Evolutionary conservation across 1,284 basidiomycete genomes (phyloP), one percentile per base, ranked within the genome.

Genomic region (Leccinum subfulvum): DNA sequence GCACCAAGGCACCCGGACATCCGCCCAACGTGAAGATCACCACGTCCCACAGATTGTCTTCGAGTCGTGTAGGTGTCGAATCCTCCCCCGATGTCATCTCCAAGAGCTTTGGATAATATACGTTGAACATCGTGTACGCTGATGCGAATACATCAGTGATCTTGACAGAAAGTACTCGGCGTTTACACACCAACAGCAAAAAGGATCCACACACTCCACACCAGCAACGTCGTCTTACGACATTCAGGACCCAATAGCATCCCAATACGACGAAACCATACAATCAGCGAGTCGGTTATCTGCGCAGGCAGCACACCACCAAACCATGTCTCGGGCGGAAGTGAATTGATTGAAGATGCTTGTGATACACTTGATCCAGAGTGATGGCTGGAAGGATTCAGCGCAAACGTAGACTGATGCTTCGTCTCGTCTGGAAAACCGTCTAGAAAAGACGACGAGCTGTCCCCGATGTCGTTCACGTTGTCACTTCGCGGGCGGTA

Each of bases 61-160:
- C 81, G 18, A 95, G 77, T 1, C 81, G 77, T 68, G 84, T 84
- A 18, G 81, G 75, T 1, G 75, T 73, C 2, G 69, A 72, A 6
- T 69, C 69, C 11, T 71, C 71, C 1, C 72, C 70, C 2, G 67
- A 65, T 1, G 77, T 73, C 4, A 81, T 84, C 79, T 95, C 95
- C 35, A 98, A 79, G 16, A 97, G 82, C 70, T 95, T 95, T 0
- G 97, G 97, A 26, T 98, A 82, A 76, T 91, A 98, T 13, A 97
- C 95, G 72, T 98, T 98, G 80, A 98, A 98, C 88, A 97, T 97
- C 10, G 94, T 97, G 71, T 88, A 95, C 1, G 89, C 94, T 90
- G 70, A 28, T 8, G 56, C 4, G 14, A 49, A 16, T 2, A 39
- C 23, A 28, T 52, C 1, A 26, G 62, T 35, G 23, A 57, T 16